Evolutionary conservation across 2,329 filamentous ascomycete species (phyloP).

Genomic region (Ramularia endophylla): DNA sequence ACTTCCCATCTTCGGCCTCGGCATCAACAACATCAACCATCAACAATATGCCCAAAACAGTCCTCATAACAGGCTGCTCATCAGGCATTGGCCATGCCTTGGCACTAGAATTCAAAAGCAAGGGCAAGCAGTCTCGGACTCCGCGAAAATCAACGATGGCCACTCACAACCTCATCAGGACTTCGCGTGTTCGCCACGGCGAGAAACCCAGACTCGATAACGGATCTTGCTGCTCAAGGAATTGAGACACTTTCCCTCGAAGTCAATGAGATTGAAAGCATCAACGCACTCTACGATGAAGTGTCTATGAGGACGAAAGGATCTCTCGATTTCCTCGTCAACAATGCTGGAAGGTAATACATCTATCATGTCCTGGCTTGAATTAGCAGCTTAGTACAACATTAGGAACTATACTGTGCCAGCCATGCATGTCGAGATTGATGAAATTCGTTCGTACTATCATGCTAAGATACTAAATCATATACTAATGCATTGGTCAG

Average conservation of each 20-base stretch:
- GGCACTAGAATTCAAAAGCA: conserved; percentile 50
- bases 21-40: background rate
- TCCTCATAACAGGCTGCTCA: conserved; percentile 38
- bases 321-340: conserved; percentile 52
- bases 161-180: conserved; percentile 26
- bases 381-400: too few species aligned
- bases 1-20: too few species aligned
- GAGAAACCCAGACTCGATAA: conserved; percentile 44
- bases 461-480: too few species aligned
- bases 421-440: conserved; percentile 49
- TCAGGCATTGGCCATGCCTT: conserved; percentile 55
- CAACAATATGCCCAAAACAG: conserved; percentile 19
- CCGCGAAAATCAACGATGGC: too few species aligned
- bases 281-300: conserved; percentile 42
- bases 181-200: conserved; percentile 55
- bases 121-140: conserved; percentile 13
- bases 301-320: conserved; percentile 43
- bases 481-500: background rate
- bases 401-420: conserved; percentile 35
- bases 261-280: conserved; percentile 46
- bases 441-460: conserved; percentile 26
- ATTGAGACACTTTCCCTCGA: conserved; percentile 52
- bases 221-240: conserved; percentile 43
- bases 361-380: too few species aligned
- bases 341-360: conserved; percentile 54